Conservation (phyloP, 1,284 basidiomycete species). For the Bjerkandera adusta region DNA sequence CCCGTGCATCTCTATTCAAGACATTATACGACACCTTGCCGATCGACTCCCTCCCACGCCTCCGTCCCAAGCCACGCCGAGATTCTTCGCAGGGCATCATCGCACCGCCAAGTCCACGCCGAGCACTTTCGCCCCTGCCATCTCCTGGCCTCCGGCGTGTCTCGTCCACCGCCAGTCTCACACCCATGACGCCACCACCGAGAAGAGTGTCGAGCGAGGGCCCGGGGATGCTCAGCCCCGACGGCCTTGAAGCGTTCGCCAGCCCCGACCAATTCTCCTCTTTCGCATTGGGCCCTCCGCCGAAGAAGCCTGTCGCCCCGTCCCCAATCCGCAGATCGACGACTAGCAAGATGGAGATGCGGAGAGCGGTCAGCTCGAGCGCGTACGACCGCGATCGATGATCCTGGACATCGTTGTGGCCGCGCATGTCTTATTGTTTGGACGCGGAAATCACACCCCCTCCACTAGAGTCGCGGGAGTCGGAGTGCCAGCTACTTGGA, state of each 20-base stretch:
- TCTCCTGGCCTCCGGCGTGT: conserved; percentile 18
- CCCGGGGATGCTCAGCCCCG: conserved; percentile 10
- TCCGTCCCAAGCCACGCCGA: conserved; percentile 27
- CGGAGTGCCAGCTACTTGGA: too few species aligned
- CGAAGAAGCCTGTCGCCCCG: conserved; percentile 18
- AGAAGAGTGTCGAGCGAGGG: conserved; percentile 22
- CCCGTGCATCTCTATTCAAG: conserved; percentile 33
- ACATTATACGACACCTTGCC: conserved; percentile 30
- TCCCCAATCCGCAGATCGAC: conserved; percentile 12
- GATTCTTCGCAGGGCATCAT: conserved; percentile 34
- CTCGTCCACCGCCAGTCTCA: conserved; percentile 22
- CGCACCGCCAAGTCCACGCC: conserved; percentile 27
- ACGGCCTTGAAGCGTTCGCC: conserved; percentile 9
- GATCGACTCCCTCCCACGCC: conserved; percentile 26
- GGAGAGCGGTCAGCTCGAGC: conserved; percentile 23
- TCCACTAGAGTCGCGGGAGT: too few species aligned
- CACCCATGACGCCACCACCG: conserved; percentile 21
- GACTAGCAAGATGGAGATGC: conserved; percentile 23
- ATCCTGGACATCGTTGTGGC: too few species aligned
- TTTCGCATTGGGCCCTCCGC: conserved; percentile 22
- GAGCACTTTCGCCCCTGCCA: conserved; percentile 18
- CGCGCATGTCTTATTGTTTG: too few species aligned
- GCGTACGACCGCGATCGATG: conserved; percentile 4
- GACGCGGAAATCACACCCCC: too few species aligned
- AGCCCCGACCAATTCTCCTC: conserved; percentile 14